phyloP scores from a whole-genome alignment of 768 basidiomycete genomes.

The Leccinum longicurvipes region DNA sequence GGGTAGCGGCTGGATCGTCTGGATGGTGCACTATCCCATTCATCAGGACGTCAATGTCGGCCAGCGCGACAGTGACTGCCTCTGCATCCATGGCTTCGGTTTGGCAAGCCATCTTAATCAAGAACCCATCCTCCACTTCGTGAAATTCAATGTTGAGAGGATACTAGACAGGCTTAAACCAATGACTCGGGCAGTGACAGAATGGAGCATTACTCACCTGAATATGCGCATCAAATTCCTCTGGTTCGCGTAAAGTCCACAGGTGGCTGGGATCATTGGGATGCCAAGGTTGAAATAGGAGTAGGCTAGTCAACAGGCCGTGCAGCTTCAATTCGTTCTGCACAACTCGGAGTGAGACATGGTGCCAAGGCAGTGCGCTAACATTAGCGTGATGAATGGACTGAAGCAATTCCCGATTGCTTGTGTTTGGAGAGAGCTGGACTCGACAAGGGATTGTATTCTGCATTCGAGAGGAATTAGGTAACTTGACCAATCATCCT shows the following conservation, averaged over 20 bases:
- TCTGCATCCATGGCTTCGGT: constrained; percentile 26
- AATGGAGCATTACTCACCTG: constrained; percentile 29
- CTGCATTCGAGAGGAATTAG: constrained; percentile 21
- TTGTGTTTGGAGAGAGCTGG: constrained; percentile 20
- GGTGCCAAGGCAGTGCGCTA: constrained; percentile 41
- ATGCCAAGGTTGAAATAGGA: constrained; percentile 40
- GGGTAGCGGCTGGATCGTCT: constrained; percentile 10
- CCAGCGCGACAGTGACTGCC: constrained; percentile 17
- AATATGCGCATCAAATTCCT: constrained; percentile 14
- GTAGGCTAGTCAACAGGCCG: constrained; percentile 41
- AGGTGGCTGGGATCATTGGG: constrained; percentile 1
- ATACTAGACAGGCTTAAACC: constrained; percentile 32
- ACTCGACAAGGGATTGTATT: constrained; percentile 47
- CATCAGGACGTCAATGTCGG: constrained; percentile 20
- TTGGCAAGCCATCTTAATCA: constrained; percentile 36
- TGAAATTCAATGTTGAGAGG: constrained; percentile 42
- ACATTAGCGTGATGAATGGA: constrained; percentile 38
- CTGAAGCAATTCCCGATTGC: constrained; percentile 35
- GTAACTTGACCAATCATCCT: neutral
- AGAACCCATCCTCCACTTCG: constrained; percentile 30
- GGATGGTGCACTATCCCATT: constrained; percentile 18
- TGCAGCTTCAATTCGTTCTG: constrained; percentile 33
- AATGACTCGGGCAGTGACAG: neutral
- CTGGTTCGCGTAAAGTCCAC: constrained; percentile 23
- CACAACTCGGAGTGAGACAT: constrained; percentile 42